Evolutionary conservation across 805 yeast species (phyloP).

Genomic region (Teunomyces tritomae): DNA sequence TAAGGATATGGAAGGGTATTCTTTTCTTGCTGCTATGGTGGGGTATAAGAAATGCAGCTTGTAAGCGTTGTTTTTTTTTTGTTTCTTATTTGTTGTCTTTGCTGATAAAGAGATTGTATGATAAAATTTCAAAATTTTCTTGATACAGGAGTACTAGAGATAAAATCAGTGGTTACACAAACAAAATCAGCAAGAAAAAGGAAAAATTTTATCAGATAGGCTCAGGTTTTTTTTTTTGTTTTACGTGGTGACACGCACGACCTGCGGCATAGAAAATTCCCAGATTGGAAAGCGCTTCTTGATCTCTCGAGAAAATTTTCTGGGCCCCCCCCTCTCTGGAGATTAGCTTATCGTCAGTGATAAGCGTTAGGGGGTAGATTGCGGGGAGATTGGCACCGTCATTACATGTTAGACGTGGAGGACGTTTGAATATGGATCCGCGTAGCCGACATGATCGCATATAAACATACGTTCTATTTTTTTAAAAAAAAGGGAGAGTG

Average conservation of each 20-base stretch:
- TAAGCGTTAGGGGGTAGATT: not conserved
- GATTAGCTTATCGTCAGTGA: not conserved
- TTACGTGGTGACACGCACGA: not conserved
- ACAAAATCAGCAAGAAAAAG: not conserved
- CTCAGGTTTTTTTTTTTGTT: not conserved
- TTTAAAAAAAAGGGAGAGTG: too few species aligned
- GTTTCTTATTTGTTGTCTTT: not conserved
- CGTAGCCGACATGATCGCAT: too few species aligned
- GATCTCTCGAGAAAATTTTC: not conserved
- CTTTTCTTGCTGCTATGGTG: not conserved
- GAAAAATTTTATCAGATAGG: constrained; percentile 1
- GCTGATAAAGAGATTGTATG: constrained; percentile 1
- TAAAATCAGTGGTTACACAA: constrained; percentile 3
- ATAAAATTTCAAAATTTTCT: constrained; percentile 1
- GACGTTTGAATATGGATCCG: not conserved
- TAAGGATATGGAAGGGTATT: not conserved
- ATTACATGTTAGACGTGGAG: not conserved
- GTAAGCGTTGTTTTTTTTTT: not conserved
- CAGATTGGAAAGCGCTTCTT: not conserved
- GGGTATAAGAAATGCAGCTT: not conserved
- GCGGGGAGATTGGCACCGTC: not conserved
- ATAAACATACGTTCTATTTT: too few species aligned
- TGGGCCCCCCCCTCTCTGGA: not conserved
- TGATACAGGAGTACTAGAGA: constrained; percentile 4
- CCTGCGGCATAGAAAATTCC: constrained; percentile 2